Evolutionary conservation across 768 basidiomycete genomes (phyloP), one percentile per base, ranked within the genome.

Genomic region (Coprinellus micaceus): DNA sequence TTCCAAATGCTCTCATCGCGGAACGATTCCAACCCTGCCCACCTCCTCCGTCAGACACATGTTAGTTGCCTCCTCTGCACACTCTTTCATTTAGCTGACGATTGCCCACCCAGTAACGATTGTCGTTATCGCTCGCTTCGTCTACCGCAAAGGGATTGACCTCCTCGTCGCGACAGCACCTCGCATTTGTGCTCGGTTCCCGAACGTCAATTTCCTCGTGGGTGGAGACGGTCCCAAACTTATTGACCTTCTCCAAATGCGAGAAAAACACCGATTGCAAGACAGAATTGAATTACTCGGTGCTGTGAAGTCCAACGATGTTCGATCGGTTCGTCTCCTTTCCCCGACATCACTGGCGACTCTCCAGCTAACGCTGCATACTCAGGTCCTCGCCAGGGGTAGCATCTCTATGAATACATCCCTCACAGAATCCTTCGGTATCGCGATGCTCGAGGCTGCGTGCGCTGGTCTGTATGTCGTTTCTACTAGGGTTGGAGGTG

Each of bases 221-320:
- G 93, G 94, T 1, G 97, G 97, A 0, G 90, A 94, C 61, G 97
- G 97, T 0, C 96, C 97, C 0, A 98, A 98, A 67, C 80, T 96
- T 61, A 89, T 95, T 33, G 94, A 98, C 59, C 74, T 99, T 5
- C 81, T 97, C 13, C 97, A 98, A 74, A 96, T 96, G 87, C 81
- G 95, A 5, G 96, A 99, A 72, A 92, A 89, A 55, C 74, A 96
- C 65, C 76, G 84, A 19, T 78, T 98, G 1, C 94, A 96, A 69
- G 95, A 97, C 64, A 82, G 92, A 9, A 91, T 99, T n/a, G 84
- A 89, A 60, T 78, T 98, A 0, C 78, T 98, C 0, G 96, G 97
- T 0, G 76, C 88, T 9, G 82, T 98, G 2, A 77, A 79, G 11
- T 92, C 88, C 58, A 82, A 81, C 26, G 89, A 96, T 58, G 97